Evolutionary conservation across 805 yeast genomes (phyloP), one percentile per base, ranked within the genome.

Genomic region (Kuraishia hungarica): DNA sequence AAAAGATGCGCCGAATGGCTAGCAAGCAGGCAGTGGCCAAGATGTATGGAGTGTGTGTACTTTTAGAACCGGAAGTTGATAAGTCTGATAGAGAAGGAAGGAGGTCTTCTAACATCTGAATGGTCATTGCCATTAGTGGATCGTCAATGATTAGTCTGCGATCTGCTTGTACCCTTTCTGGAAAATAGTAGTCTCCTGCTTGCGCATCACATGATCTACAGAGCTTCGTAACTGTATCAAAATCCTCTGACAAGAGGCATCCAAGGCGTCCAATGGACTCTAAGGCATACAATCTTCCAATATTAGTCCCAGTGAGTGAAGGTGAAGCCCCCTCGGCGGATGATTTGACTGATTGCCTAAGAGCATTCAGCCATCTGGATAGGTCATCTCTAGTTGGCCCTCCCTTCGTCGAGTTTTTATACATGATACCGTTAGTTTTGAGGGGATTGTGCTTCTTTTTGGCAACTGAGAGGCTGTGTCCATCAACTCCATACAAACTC

Each of bases 1-100:
- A 63, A 56, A 84, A 80, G 1, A 84, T 62, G 59, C 77, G 77
- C 61, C 71, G 75, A 8, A 86, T 59, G 0, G 82, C 54, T 1
- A 73, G 61, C 3, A 86, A 60, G 15, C 80, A 66, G 10, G 80
- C 55, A 43, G 26, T 43, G 20, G 24, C 17, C 22, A 52, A 4
- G 19, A 52, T 8, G 26, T 35, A 35, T 35, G 17, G 8, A 15
- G 17, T 35, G 17, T 13, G 43, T 4, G 17, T 15, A 35, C n/a
- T 35, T 35, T 35, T 13, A 15, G 15, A 7, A 35, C 11, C n/a
- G 3, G 43, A 15, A 35, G 15, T 35, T 3, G 43, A 13, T 35
- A 35, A 2, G n/a, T 8, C 43, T 35, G 43, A 35, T 4, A 35
- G n/a, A 35, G 43, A 35, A 35, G 43, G 43, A 10, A 35, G 43